Conservation (phyloP, 2,329 filamentous ascomycete species). For the Penicillium griseofulvum region DNA sequence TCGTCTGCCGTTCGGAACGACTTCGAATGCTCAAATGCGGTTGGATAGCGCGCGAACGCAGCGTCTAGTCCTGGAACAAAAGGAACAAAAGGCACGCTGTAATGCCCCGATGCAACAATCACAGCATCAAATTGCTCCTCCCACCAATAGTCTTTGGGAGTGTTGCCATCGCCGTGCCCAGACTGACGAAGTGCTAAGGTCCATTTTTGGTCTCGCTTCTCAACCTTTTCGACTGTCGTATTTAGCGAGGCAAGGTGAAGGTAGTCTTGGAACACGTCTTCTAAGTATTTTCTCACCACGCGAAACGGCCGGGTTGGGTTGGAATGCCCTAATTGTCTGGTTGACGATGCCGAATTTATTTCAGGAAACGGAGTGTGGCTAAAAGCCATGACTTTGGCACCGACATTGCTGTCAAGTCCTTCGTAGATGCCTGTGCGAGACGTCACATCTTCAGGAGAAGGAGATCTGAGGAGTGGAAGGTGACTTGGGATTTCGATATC, state of each 20-base stretch:
- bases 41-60: slow-evolving; percentile 32
- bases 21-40: slow-evolving; percentile 40
- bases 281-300: slow-evolving; percentile 23
- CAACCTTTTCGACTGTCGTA: slow-evolving; percentile 32
- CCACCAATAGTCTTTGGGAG: slow-evolving; percentile 37
- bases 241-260: slow-evolving; percentile 30
- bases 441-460: slow-evolving; percentile 20
- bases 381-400: slow-evolving; percentile 27
- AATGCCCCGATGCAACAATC: slow-evolving; percentile 45
- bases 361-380: slow-evolving; percentile 27
- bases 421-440: slow-evolving; percentile 26
- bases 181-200: slow-evolving; percentile 28
- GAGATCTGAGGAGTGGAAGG: slow-evolving; percentile 19
- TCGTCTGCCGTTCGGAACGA: slow-evolving; percentile 34
- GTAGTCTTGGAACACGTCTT: slow-evolving; percentile 27
- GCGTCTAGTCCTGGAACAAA: slow-evolving; percentile 35
- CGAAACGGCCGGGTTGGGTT: slow-evolving; percentile 28
- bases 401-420: slow-evolving; percentile 30
- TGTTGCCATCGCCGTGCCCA: slow-evolving; percentile 8
- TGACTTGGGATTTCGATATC: slow-evolving; percentile 7
- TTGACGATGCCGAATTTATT: slow-evolving; percentile 23
- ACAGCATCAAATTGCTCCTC: slow-evolving; percentile 43
- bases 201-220: slow-evolving; percentile 28
- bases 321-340: slow-evolving; percentile 15
- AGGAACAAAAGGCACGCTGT: slow-evolving; percentile 42